These are phyloP conservation scores for Microascus cirrosus DNA, from an alignment of 2,329 filamentous ascomycete species.

Conservation along the genomic window DNA sequence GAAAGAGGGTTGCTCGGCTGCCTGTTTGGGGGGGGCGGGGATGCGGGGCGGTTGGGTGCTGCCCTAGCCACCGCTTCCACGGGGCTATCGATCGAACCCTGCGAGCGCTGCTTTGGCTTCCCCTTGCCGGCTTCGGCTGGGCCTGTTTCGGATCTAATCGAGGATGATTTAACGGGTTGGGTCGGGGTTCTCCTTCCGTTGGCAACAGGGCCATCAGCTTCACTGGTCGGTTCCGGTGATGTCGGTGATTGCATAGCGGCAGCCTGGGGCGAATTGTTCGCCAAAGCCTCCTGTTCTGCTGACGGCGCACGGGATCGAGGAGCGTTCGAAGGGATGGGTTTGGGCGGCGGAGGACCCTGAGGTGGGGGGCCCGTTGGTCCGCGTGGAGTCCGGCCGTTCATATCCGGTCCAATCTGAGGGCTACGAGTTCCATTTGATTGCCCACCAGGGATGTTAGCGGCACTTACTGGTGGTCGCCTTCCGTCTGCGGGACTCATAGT, in stretches of 20 bases:
- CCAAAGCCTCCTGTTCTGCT: constrained; percentile 24
- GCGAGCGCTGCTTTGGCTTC: constrained; percentile 27
- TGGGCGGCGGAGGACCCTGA: constrained; percentile 38
- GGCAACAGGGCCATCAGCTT: constrained; percentile 37
- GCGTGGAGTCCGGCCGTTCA: constrained; percentile 6
- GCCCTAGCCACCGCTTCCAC: constrained; percentile 42
- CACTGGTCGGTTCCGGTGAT: constrained; percentile 24
- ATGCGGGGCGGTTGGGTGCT: constrained; percentile 31
- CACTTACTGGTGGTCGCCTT: constrained; percentile 22
- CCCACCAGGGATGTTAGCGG: constrained; percentile 18
- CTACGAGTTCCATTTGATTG: constrained; percentile 29
- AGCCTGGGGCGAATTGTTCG: constrained; percentile 1
- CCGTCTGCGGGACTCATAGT: constrained; percentile 33
- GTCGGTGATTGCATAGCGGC: constrained; percentile 3
- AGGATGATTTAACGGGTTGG: constrained; percentile 30
- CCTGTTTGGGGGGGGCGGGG: constrained; percentile 46
- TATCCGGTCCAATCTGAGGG: constrained; percentile 24
- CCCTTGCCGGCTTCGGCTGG: constrained; percentile 28
- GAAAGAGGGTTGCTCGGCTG: constrained; percentile 47
- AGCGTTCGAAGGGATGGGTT: constrained; percentile 28
- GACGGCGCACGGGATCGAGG: constrained; percentile 36
- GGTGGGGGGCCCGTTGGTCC: constrained; percentile 40
- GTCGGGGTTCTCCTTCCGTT: constrained; percentile 57
- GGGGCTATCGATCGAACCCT: constrained; percentile 58
- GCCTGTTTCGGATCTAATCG: constrained; percentile 17